Base-by-base conservation (phyloP, 225 moss, liverwort and hornwort genomes). In the Bryum argenteum region DNA sequence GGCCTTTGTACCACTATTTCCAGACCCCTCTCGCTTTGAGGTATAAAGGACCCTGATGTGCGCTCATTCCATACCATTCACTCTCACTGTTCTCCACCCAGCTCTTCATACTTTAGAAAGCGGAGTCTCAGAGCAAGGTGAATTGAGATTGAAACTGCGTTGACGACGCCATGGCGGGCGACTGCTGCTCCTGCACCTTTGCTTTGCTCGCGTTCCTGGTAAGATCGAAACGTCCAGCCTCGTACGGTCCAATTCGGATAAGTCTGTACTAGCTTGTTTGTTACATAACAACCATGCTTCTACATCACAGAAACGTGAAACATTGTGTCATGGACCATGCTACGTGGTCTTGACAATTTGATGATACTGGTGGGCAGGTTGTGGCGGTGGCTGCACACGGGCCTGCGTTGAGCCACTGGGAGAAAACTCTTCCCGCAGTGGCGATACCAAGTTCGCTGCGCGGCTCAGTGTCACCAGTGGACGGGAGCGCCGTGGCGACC, bases 371-470 rank as follows among this genome's bases (percentile, higher is more conserved):
- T 52, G 58, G n/a, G 18, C 71, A 81, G 77, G 63, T 77, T 41
- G 59, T 53, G 37, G 69, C 69, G 14, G 72, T 45, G 58, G 58
- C 69, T 59, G 58, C 63, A 37, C 22, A 54, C 17, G 45, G 61
- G 6, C 77, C 77, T 21, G 80, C 75, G 42, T 33, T 80, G 8
- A 58, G 45, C 11, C 71, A 65, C 65, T 80, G 80, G 80, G 66
- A 71, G 54, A 38, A 75, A 60, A 71, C 61, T 10, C 72, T 81
- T 54, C 80, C 72, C 10, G 20, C 56, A 42, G 82, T 78, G n/a
- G 26, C 70, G 4, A 78, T 82, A 54, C 82, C 74, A 8, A 42
- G 17, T 20, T 51, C 63, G 11, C 75, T 82, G 50, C 74, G 71
- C 6, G 67, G 71, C 2, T 67, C 70, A 8, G 51, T 75, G 22